Evolutionary conservation across 1,284 basidiomycete species (phyloP).

Genomic region (Ceratobasidium sp.): DNA sequence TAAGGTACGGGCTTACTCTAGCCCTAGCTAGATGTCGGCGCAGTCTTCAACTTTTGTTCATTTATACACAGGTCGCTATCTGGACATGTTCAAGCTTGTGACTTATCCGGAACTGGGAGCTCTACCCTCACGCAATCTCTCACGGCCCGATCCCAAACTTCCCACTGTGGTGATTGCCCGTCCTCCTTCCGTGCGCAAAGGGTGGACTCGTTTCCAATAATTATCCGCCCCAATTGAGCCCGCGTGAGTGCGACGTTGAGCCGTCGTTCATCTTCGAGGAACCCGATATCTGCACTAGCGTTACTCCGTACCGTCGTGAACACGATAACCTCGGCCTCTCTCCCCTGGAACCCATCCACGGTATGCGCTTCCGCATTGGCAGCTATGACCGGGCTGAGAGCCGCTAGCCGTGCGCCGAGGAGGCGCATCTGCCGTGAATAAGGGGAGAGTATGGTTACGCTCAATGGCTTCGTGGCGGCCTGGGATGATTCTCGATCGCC

Average conservation of each 20-base stretch:
- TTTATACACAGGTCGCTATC: not conserved
- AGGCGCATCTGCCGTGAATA: constrained; percentile 68
- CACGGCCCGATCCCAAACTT: constrained; percentile 29
- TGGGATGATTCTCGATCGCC: constrained; percentile 30
- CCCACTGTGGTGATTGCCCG: not conserved
- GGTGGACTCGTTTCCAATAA: constrained; percentile 74
- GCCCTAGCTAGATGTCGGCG: too few relatives aligned
- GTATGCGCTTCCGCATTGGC: constrained; percentile 66
- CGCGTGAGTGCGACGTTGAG: constrained; percentile 84
- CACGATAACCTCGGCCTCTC: constrained; percentile 79
- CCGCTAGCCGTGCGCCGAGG: constrained; percentile 31
- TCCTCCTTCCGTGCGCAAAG: constrained; percentile 53
- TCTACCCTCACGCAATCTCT: constrained; percentile 32
- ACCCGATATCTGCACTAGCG: constrained; percentile 71
- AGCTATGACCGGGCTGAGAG: constrained; percentile 62
- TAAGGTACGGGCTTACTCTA: too few relatives aligned
- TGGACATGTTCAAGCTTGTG: not conserved
- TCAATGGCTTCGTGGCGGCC: constrained; percentile 52
- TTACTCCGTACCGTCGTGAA: constrained; percentile 80
- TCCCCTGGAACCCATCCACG: constrained; percentile 81
- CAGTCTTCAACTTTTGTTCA: not conserved
- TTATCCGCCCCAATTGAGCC: constrained; percentile 71
- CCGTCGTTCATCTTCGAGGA: constrained; percentile 74
- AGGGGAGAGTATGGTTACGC: constrained; percentile 69
- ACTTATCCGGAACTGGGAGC: not conserved